Percentiles rank a stretch among this genome's conserved stretches.
Evolutionary conservation across 345 rosid genomes (phyloP).

Genomic region (Cardiospermum halicacabum): DNA sequence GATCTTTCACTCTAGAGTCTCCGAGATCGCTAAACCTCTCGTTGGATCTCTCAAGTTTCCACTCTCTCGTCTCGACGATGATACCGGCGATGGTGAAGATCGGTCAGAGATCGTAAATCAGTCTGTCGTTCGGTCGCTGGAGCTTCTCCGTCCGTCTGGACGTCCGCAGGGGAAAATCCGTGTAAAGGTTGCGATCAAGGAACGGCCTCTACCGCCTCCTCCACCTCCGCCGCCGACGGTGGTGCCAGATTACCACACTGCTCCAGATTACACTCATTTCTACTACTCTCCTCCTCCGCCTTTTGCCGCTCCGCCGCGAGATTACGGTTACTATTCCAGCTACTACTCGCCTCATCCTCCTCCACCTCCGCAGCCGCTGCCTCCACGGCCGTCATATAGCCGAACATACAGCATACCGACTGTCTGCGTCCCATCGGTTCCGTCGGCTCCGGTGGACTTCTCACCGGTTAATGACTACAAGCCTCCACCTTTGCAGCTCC

Average conservation of each 20-base stretch:
- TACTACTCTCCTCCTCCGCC: slow-evolving; percentile 43
- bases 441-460: slow-evolving; percentile 49
- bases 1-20: slow-evolving; percentile 45
- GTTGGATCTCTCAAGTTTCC: slow-evolving; percentile 54
- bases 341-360: slow-evolving; percentile 26
- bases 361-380: slow-evolving; percentile 32
- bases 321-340: slow-evolving; percentile 37
- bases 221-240: slow-evolving; percentile 23
- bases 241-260: slow-evolving; percentile 29
- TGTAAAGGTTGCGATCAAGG: slow-evolving; percentile 35
- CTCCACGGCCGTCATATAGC: slow-evolving; percentile 38
- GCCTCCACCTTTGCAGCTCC: slow-evolving; percentile 27
- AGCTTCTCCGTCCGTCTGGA: slow-evolving; percentile 61
- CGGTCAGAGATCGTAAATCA: slow-evolving; percentile 25
- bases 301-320: slow-evolving; percentile 30
- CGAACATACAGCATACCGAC: slow-evolving; percentile 21
- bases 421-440: slow-evolving; percentile 45
- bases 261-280: slow-evolving; percentile 36
- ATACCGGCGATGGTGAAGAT: slow-evolving; percentile 1
- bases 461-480: slow-evolving; percentile 34
- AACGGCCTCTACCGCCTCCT: slow-evolving; percentile 25
- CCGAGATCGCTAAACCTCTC: slow-evolving; percentile 48
- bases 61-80: slow-evolving; percentile 42
- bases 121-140: slow-evolving; percentile 24
- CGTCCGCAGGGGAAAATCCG: slow-evolving; percentile 62